Evolutionary conservation across 139 green algal species (phyloP).

Genomic region (Pleodorina starrii): DNA sequence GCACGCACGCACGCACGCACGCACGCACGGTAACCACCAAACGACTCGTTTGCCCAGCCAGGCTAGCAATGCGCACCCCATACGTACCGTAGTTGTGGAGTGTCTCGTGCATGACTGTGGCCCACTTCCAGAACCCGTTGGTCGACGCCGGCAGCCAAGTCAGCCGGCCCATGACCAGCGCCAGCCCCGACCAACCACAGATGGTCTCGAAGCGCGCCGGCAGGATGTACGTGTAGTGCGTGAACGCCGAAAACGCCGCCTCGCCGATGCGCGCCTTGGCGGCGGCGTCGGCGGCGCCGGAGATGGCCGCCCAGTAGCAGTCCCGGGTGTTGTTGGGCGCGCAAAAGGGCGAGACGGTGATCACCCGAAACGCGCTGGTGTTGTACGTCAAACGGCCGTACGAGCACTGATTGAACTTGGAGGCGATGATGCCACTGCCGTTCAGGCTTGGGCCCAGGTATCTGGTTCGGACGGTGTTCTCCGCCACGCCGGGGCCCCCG

Average conservation of each 20-base stretch:
- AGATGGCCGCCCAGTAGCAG: not conserved
- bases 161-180: slow-evolving; percentile 14
- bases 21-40: not conserved
- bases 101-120: slow-evolving; percentile 27
- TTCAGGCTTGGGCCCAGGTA: not conserved
- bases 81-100: slow-evolving; percentile 25
- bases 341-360: not conserved
- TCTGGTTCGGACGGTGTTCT: not conserved
- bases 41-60: not conserved
- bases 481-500: not conserved
- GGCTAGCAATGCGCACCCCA: not conserved
- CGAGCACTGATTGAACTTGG: slow-evolving; percentile 9
- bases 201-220: not conserved
- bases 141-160: not conserved
- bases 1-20: not conserved
- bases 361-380: not conserved
- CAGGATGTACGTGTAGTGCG: slow-evolving; percentile 23
- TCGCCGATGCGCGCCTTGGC: not conserved
- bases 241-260: not conserved
- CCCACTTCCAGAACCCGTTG: not conserved
- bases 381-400: not conserved
- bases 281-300: not conserved
- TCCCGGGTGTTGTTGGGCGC: not conserved
- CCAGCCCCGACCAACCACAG: slow-evolving; percentile 25
- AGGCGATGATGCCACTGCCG: not conserved